Percentiles rank a stretch among this genome's conserved stretches.
phyloP scores from a whole-genome alignment of 1,139 yeast species.

The Pichia sp. region DNA sequence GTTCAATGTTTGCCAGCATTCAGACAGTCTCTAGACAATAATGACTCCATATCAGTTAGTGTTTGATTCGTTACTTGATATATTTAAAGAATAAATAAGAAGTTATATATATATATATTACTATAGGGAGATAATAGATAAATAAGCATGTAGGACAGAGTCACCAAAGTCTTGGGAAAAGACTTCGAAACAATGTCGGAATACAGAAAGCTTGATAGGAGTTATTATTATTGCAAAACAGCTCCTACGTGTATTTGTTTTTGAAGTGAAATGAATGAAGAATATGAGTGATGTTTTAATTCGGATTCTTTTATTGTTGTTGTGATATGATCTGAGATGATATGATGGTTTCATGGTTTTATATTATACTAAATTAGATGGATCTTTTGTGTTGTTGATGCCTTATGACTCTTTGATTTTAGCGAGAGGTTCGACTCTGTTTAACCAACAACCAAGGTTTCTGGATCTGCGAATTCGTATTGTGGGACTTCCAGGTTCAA shows the following conservation, averaged over 20 bases:
- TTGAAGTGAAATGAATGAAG: neutral
- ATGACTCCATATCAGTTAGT: neutral
- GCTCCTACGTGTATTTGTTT: neutral
- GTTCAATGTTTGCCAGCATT: neutral
- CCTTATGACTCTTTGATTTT: neutral
- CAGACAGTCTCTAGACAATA: neutral
- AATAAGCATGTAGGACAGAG: slow-evolving; percentile 4
- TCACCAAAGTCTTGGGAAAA: neutral
- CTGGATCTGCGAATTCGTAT: slow-evolving; percentile 70
- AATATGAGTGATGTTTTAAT: neutral
- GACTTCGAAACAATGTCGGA: neutral
- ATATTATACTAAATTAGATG: neutral
- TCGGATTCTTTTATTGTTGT: neutral
- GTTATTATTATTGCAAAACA: neutral
- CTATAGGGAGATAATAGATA: slow-evolving; percentile 6
- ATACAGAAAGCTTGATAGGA: neutral
- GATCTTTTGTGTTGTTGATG: neutral
- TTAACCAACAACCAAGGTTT: slow-evolving; percentile 79
- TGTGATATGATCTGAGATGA: neutral
- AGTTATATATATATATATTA: slow-evolving; percentile 1
- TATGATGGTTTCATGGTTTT: neutral
- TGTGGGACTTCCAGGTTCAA: slow-evolving; percentile 95
- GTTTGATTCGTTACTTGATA: slow-evolving; percentile 1
- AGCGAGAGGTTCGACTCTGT: neutral
- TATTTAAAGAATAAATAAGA: slow-evolving; percentile 1